Evolutionary conservation across 257 asterid genomes (phyloP), one percentile per base, ranked within the genome.

Genomic region (Gentiana macrophylla): DNA sequence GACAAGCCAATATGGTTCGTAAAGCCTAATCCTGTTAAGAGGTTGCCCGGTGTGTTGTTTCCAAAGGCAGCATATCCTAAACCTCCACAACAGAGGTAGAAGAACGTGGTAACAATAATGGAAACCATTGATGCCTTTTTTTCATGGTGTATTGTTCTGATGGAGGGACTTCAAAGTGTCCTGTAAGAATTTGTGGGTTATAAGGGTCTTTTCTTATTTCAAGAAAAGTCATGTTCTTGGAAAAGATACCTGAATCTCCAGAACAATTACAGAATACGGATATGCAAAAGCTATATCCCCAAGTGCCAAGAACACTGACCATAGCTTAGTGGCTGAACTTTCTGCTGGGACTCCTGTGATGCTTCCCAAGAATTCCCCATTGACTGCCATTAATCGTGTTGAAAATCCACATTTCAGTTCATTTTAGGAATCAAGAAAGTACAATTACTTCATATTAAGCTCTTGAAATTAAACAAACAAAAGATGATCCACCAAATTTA

Each of bases 41-140:
- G 76, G 61, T 86, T 86, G 37, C 95, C 93, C 0, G 93, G 93
- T 0, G 87, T 69, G 9, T 66, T 52, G 55, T 70, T 73, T 5
- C 95, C 95, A 5, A 86, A 83, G 6, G 95, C 89, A 46, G 93
- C 95, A 43, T 86, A 86, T 4, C 93, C 95, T 2, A 83, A 77
- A 54, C 89, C 72, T 38, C 85, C 92, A 41, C 84, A 82, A 38
- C 77, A 62, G 35, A 84, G 72, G 61, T 80, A 79, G 72, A 86
- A 81, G 67, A 77, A 72, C 32, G 90, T 76, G 7, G 81, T 79
- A 13, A 59, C 61, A 11, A 63, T 33, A 35, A 77, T 71, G 0
- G 94, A 74, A 12, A 56, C 55, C 12, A 70, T 49, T 2, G 94
- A 72, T 3, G 94, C 86, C 54, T 66, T 69, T n/a, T n/a, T 72